Evolutionary conservation across 2,329 filamentous ascomycete genomes (phyloP), one percentile per base, ranked within the genome.

Genomic region (Talaromyces sp.): DNA sequence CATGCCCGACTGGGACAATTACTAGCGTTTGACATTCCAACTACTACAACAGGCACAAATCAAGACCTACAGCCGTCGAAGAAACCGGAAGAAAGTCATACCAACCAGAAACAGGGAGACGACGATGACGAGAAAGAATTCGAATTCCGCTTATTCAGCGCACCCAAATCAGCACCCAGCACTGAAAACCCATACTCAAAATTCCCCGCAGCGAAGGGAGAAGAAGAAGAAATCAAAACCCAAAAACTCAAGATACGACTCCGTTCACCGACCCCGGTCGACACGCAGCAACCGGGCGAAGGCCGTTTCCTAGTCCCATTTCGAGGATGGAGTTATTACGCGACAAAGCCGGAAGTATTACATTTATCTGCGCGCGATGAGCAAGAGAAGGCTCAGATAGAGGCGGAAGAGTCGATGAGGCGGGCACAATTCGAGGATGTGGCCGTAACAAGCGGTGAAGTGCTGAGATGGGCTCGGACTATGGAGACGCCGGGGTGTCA

Each of bases 61-160:
- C 28, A 60, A 13, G 13, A 17, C 1, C 9, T 3, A 4, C 43
- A 46, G 5, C 43, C 28, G 9, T 25, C 5, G 11, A 33, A 48
- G 11, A 33, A 48, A 40, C 1, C 19, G 17, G 11, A 37, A 28
- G 52, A 7, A 46, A 60, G 19, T 19, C 52, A 52, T 21, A 22
- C 53, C 7, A 57, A 37, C n/a, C 58, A 50, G 1, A 41, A 54
- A 6, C 21, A 54, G 2, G 37, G 37, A 7, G 40, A 65, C 1
- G 69, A 70, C 52, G 71, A 72, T 1, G 72, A 74, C 33, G 74
- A 77, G 56, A 71, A 75, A 57, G 74, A 76, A 60, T 77, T 76
- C 56, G 74, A 76, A 53, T 77, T 77, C 61, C 69, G 74, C 7
- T 61, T 77, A 13, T 77, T 77, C 65, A 73, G 68, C 43, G 69